These are phyloP conservation scores for Eragrostis curvula DNA, from an alignment of 176 grass and related monocot genomes.

Conservation along the genomic window DNA sequence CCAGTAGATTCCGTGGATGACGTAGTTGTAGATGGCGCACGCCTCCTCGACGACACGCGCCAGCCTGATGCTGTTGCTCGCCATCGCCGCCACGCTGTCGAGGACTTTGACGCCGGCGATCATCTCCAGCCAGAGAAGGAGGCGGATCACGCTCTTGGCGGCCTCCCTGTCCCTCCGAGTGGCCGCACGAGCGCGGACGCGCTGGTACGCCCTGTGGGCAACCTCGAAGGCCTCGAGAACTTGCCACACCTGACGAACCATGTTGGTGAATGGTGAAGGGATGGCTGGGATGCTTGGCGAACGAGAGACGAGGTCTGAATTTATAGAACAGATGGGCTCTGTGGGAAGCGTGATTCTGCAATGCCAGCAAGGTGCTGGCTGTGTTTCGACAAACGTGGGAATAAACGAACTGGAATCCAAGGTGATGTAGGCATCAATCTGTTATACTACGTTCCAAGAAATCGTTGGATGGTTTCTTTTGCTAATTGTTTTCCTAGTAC, in stretches of 20 bases:
- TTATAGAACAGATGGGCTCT: too few species aligned
- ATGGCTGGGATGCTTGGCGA: too few species aligned
- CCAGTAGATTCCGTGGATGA: background rate
- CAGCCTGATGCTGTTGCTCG: background rate
- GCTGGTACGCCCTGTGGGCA: background rate
- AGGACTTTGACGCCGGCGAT: constrained; percentile 8
- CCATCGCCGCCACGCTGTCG: background rate
- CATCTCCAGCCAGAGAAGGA: constrained; percentile 36
- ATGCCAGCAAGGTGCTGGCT: too few species aligned
- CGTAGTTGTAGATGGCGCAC: background rate
- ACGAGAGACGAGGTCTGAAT: too few species aligned
- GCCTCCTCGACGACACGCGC: background rate
- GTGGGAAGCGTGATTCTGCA: too few species aligned
- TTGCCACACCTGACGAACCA: background rate
- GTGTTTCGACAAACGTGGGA: too few species aligned
- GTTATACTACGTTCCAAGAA: too few species aligned
- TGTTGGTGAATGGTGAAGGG: background rate
- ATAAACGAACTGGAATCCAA: too few species aligned
- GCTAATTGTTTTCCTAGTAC: too few species aligned
- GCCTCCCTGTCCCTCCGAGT: background rate
- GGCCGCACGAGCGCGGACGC: background rate
- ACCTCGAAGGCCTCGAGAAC: too few species aligned
- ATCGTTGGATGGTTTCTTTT: too few species aligned
- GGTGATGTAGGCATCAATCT: too few species aligned
- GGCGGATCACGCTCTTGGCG: background rate